A percentile compares a stretch with the other conserved stretches of the same genome.
Conservation (phyloP, 2,329 filamentous ascomycete species). For the Trichoderma brevicompactum region DNA sequence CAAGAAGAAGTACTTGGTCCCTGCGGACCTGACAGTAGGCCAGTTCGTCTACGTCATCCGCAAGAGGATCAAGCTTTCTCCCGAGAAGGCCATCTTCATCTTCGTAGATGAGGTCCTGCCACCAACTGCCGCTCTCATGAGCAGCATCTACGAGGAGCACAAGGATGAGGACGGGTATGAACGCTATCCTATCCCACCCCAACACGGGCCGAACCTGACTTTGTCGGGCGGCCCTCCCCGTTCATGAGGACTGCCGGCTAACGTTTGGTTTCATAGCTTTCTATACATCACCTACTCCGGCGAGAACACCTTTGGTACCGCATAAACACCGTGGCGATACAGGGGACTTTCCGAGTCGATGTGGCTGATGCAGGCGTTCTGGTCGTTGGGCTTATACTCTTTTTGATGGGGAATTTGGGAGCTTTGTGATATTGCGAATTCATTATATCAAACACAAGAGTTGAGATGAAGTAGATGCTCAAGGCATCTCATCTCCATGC, state of each 20-base stretch:
- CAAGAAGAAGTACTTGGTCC: slow-evolving; percentile 99
- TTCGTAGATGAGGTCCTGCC: slow-evolving; percentile 98
- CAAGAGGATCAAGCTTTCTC: slow-evolving; percentile 99
- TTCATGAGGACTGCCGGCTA: background rate
- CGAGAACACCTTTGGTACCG: slow-evolving; percentile 92
- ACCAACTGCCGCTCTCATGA: slow-evolving; percentile 96
- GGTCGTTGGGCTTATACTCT: slow-evolving; percentile 39
- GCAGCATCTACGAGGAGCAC: slow-evolving; percentile 99
- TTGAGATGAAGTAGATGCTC: slow-evolving; percentile 18
- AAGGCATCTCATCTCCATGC: background rate
- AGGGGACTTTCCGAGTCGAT: slow-evolving; percentile 29
- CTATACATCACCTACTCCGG: slow-evolving; percentile 99
- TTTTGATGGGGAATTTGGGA: slow-evolving; percentile 36
- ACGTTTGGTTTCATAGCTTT: slow-evolving; percentile 62
- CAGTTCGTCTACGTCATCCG: slow-evolving; percentile 99
- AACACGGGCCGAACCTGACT: too few species aligned
- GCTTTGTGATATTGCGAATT: slow-evolving; percentile 36
- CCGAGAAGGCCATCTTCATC: slow-evolving; percentile 99
- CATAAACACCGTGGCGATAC: slow-evolving; percentile 31
- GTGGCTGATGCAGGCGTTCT: slow-evolving; percentile 44
- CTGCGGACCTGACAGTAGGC: slow-evolving; percentile 94
- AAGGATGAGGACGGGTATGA: slow-evolving; percentile 77
- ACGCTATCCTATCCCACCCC: background rate
- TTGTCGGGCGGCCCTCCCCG: too few species aligned
- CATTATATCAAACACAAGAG: slow-evolving; percentile 13